These are phyloP conservation scores for Fusarium sp. DNA, from an alignment of 2,329 filamentous ascomycete species.

Conservation along the genomic window DNA sequence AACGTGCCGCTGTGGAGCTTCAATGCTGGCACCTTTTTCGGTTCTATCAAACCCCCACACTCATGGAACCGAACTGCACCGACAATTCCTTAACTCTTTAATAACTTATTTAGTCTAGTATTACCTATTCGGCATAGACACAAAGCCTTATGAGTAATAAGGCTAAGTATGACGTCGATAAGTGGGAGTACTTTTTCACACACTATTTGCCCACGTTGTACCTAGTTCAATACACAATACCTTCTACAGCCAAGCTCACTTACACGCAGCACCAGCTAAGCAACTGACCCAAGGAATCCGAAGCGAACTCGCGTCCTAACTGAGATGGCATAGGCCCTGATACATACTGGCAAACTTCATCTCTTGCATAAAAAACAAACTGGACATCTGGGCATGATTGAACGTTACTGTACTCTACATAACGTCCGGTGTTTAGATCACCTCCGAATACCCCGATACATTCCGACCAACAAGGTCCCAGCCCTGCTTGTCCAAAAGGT, in stretches of 20 bases:
- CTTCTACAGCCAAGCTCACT: not conserved
- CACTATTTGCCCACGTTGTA: not conserved
- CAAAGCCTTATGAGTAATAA: slow-evolving; percentile 14
- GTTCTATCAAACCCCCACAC: not conserved
- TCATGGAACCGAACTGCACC: not conserved
- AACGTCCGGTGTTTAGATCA: not conserved
- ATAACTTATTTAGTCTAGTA: too few species aligned
- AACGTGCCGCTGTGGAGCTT: slow-evolving; percentile 2
- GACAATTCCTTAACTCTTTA: slow-evolving; percentile 11
- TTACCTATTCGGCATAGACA: too few species aligned
- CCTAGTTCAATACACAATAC: not conserved
- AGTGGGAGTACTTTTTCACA: not conserved
- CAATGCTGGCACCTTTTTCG: slow-evolving; percentile 12
- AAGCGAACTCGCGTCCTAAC: not conserved
- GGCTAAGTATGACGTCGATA: slow-evolving; percentile 18
- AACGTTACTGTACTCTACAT: not conserved
- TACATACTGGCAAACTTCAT: slow-evolving; percentile 16
- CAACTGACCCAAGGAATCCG: not conserved
- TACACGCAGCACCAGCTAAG: slow-evolving; percentile 2
- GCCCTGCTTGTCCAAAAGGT: slow-evolving; percentile 12
- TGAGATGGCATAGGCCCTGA: slow-evolving; percentile 1
- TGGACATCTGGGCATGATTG: not conserved
- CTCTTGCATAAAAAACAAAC: not conserved
- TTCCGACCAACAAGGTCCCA: not conserved
- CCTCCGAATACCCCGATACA: slow-evolving; percentile 25